phyloP scores from a whole-genome alignment of 2,329 filamentous ascomycete genomes.

The Trichoderma hamatum region DNA sequence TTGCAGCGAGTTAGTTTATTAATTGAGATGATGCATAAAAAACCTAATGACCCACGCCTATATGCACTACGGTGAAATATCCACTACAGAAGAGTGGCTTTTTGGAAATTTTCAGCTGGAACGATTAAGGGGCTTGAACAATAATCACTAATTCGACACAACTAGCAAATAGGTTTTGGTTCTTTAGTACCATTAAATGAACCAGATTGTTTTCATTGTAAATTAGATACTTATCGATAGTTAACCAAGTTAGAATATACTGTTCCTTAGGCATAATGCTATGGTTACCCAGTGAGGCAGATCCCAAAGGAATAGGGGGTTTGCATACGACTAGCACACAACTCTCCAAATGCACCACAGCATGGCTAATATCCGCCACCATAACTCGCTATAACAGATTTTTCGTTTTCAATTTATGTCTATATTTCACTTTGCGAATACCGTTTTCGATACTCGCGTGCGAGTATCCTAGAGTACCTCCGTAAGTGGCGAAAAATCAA shows the following conservation, averaged over 20 bases:
- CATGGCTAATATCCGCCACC: not conserved
- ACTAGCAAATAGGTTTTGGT: not conserved
- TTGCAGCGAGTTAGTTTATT: slow-evolving; percentile 14
- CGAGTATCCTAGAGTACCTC: too few species aligned
- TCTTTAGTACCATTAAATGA: not conserved
- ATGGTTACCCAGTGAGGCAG: too few species aligned
- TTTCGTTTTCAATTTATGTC: too few species aligned
- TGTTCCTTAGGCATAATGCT: too few species aligned
- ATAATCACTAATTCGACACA: not conserved
- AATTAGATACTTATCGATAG: too few species aligned
- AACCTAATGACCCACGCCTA: not conserved
- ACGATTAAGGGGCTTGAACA: not conserved
- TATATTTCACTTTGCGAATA: too few species aligned
- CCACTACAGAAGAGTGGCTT: not conserved
- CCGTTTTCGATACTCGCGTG: too few species aligned
- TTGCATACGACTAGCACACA: not conserved
- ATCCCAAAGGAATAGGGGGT: not conserved
- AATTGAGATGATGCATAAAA: slow-evolving; percentile 14
- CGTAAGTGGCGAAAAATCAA: too few species aligned
- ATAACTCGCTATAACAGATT: not conserved
- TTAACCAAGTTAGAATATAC: too few species aligned
- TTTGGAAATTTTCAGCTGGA: not conserved
- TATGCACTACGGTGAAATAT: not conserved
- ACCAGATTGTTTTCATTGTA: too few species aligned
- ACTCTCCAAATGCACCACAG: not conserved